Evolutionary conservation across 1,284 basidiomycete species (phyloP), one percentile per base, ranked within the genome.

Genomic region (Ceratobasidium sp.): DNA sequence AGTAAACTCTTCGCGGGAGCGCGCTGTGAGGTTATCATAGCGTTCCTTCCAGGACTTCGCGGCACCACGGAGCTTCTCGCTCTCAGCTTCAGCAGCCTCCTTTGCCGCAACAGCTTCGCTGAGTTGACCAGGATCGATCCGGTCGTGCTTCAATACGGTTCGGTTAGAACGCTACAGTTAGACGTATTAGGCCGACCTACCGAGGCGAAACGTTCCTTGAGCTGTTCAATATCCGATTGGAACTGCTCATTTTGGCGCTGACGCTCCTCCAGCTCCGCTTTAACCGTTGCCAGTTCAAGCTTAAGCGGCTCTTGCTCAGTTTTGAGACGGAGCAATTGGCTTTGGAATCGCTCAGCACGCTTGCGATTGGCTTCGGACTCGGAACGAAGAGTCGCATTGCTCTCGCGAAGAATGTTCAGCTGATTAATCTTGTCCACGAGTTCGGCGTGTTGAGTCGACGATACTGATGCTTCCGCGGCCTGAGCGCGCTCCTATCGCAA

Each of bases 361-460:
- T 89, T 91, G 5, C 86, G 81, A 74, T 91, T 84, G 21, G 81
- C 83, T 74, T 93, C 91, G 73, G 86, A 88, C 72, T 94, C 93
- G 41, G 91, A 85, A 61, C 93, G 88, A 1, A 97, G 84, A 1
- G 92, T 94, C 0, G 89, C 87, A 77, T 96, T 96, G 81, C 92
- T 95, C 81, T 97, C 94, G 52, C 94, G 88, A 6, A 96, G 84
- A 70, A 96, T 87, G 74, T 92, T 94, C 72, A 95, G 85, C 77
- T 95, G 91, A 76, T 94, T 92, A 80, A 96, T 95, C 77, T 92
- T 88, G 79, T 95, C 92, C 48, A 96, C 83, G 52, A 97, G 86
- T 78, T 95, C 93, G 14, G 89, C 86, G 76, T 96, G 94, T 77
- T 95, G 92, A 1, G 89, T 84, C n/a, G 91, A 88, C 1, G 90